A percentile compares a stretch with the other conserved stretches of the same genome.
These are phyloP conservation scores for Boletus mariae DNA, from an alignment of 1,284 basidiomycete species.

Conservation along the genomic window DNA sequence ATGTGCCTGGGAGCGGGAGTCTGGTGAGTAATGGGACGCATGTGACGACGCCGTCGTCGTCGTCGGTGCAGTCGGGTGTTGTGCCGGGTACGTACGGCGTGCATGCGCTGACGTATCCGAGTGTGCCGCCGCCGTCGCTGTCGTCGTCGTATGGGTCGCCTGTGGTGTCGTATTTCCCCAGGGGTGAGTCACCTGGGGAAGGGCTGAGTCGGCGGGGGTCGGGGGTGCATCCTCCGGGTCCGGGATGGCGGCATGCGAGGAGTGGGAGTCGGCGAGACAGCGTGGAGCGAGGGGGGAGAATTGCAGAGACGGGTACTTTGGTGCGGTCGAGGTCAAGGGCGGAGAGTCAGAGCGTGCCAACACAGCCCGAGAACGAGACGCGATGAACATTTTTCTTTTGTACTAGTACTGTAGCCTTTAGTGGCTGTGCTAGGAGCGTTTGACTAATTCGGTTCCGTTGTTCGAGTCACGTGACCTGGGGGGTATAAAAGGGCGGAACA, in stretches of 20 bases:
- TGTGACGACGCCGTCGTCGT: conserved; percentile 64
- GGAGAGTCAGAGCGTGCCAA: conserved; percentile 37
- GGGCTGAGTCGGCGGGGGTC: conserved; percentile 51
- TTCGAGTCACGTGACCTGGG: conserved; percentile 23
- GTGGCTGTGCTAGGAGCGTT: not conserved
- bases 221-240: conserved; percentile 30
- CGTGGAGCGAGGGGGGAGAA: conserved; percentile 56
- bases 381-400: not conserved
- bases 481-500: conserved; percentile 27
- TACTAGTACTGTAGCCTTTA: not conserved
- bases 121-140: conserved; percentile 64
- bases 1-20: conserved; percentile 42
- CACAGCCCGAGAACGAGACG: not conserved
- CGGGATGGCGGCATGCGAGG: conserved; percentile 34
- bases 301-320: conserved; percentile 62
- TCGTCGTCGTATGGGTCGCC: conserved; percentile 67
- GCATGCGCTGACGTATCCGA: conserved; percentile 54
- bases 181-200: conserved; percentile 49
- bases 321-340: conserved; percentile 34
- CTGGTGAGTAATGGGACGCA: conserved; percentile 56
- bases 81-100: conserved; percentile 21
- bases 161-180: conserved; percentile 45
- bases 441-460: conserved; percentile 17
- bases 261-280: conserved; percentile 51
- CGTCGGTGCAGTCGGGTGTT: conserved; percentile 43